Evolutionary conservation across 2,329 filamentous ascomycete genomes (phyloP), one percentile per base, ranked within the genome.

Genomic region (Sclerotinia subarctica): DNA sequence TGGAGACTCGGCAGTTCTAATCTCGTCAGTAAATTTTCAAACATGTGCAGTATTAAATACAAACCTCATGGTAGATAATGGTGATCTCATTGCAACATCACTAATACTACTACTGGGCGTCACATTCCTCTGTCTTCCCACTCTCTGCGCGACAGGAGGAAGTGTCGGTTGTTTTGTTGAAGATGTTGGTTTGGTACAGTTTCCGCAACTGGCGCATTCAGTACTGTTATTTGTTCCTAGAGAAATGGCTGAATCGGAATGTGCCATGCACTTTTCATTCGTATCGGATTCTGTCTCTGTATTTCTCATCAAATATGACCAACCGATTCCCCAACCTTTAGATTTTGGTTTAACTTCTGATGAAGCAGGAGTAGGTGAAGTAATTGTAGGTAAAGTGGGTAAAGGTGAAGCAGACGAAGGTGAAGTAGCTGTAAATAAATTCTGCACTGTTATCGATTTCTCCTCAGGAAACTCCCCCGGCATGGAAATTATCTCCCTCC

Each of bases 81-180:
- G 74, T 24, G 74, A 74, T 56, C 74, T 69, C 35, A 71, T 70
- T 1, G 72, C 72, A 19, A 71, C 53, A 54, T 75, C 72, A 52
- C 70, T 74, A 49, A 75, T 76, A 65, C 72, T 74, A 51, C 73
- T 75, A 46, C 74, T 74, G 6, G 74, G 74, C 11, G 73, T 76
- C 7, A 74, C 70, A 1, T 65, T 70, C 56, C 63, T 70, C 53
- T 71, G 58, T 52, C 67, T 38, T 17, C 63, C 49, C 46, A 57
- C 38, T 66, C 64, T 49, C 51, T 69, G 69, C 2, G 70, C 54
- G n/a, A 66, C 19, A 1, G 70, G 72, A 65, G 49, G 49, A 26
- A 69, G 66, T 10, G 63, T 19, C 3, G 29, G 13, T 32, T 49
- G 69, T 35, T 69, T 59, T 5, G 26, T 74, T 29, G 60, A 59